Conservation (phyloP, 345 rosid species). For the Citrus inodora region DNA sequence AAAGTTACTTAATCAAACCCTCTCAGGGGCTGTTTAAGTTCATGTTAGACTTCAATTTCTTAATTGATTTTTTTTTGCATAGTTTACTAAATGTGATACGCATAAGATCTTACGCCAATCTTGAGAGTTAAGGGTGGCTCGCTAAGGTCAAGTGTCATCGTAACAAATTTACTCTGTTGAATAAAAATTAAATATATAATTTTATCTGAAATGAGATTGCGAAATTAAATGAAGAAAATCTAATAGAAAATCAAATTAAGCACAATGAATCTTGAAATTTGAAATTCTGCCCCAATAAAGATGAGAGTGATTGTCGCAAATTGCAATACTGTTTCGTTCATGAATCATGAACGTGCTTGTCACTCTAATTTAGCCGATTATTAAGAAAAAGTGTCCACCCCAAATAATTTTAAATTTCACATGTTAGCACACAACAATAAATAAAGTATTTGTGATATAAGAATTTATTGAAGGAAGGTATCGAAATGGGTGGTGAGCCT, state of each 20-base stretch:
- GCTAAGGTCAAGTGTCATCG: no score
- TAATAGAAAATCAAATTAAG: background rate
- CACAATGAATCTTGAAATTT: background rate
- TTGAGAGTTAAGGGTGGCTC: no score
- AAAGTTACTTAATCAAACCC: no score
- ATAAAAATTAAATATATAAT: no score
- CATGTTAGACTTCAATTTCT: no score
- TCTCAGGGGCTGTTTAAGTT: rapidly evolving
- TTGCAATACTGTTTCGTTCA: background rate
- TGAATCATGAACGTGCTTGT: background rate
- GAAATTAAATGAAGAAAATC: no score
- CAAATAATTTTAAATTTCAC: background rate
- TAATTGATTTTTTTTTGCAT: no score
- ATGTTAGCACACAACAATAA: background rate
- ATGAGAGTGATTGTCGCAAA: background rate
- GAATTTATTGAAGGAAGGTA: background rate
- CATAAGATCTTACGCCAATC: no score
- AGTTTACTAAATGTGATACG: no score
- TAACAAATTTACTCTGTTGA: background rate
- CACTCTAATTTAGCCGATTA: background rate
- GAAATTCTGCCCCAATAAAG: background rate
- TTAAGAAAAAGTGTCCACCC: background rate
- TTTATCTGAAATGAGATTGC: background rate
- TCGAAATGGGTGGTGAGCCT: background rate
- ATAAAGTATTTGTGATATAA: background rate